Evolutionary conservation across 768 basidiomycete species (phyloP), one percentile per base, ranked within the genome.

Genomic region (Amanita rimosa): DNA sequence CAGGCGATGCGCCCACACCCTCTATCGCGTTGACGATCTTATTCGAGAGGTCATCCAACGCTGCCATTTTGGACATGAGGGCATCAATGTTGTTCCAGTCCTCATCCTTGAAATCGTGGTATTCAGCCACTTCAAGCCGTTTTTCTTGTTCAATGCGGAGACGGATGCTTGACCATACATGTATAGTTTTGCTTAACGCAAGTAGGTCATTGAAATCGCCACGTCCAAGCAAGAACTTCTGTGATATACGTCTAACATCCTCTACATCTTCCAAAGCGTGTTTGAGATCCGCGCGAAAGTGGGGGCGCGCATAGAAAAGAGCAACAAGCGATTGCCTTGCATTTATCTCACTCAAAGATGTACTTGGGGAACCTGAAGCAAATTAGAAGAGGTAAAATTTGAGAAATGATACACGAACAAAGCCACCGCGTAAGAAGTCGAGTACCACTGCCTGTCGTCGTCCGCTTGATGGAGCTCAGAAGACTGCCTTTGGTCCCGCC

Each of bases 351-450:
- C 60, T 53, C 10, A 81, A 64, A 1, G 85, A 88, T 2, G 83
- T 85, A 58, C 86, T 90, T 0, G 90, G 90, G 29, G 88, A 88
- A 62, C 85, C 88, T 91, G 55, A n/a, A 17, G 49, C 42, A 46
- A 29, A 39, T 49, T 55, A 27, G 50, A 52, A 54, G 44, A 56
- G 48, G 21, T 16, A 42, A 19, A 11, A 14, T 24, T 22, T 17
- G 24, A 10, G 34, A 73, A 69, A 70, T 24, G 72, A 29, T 44
- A 48, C 6, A 65, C 78, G 57, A 65, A 92, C 90, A 87, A 35
- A 94, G 67, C 78, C 83, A 85, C 54, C 89, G 73, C 10, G 76
- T 64, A 16, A 94, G 72, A 22, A 87, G 69, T 19, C 91, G 78
- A 19, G 81, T 78, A 1, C 91, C 91, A 50, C 90, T 78, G 41